These are phyloP conservation scores for Zychaea mexicana DNA, from an alignment of 371 early-diverging fungal genomes.

Conservation along the genomic window DNA sequence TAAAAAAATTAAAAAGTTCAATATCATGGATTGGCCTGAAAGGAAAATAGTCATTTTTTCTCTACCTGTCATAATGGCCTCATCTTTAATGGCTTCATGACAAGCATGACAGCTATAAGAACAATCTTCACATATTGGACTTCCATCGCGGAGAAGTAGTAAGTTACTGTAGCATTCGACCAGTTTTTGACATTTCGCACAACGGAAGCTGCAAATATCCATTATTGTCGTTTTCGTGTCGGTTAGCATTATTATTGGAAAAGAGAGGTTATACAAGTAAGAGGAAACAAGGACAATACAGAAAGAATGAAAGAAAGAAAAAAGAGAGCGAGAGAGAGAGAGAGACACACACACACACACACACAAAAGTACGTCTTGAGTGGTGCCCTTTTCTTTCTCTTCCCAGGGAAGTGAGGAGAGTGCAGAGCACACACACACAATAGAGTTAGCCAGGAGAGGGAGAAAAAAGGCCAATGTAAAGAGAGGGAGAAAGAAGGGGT, in stretches of 20 bases:
- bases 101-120: slow-evolving; percentile 86
- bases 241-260: too few relatives aligned
- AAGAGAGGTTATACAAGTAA: too few relatives aligned
- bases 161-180: slow-evolving; percentile 83
- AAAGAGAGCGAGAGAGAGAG: slow-evolving; percentile 9
- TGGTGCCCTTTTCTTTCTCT: background rate
- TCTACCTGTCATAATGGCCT: slow-evolving; percentile 85
- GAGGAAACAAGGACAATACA: background rate
- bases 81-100: slow-evolving; percentile 80
- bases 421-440: background rate
- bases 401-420: background rate
- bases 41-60: too few relatives aligned
- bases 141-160: slow-evolving; percentile 79
- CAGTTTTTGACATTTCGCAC: slow-evolving; percentile 74
- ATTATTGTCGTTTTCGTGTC: too few relatives aligned
- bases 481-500: background rate
- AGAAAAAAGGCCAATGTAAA: background rate
- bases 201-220: slow-evolving; percentile 62
- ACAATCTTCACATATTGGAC: slow-evolving; percentile 87
- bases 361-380: too few relatives aligned
- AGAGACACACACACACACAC: too few relatives aligned
- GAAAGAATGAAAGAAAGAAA: background rate
- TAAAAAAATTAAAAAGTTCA: background rate
- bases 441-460: too few relatives aligned
- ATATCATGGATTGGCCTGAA: too few relatives aligned